Evolutionary conservation across 1,284 basidiomycete species (phyloP).

Genomic region (Thelephora terrestris): DNA sequence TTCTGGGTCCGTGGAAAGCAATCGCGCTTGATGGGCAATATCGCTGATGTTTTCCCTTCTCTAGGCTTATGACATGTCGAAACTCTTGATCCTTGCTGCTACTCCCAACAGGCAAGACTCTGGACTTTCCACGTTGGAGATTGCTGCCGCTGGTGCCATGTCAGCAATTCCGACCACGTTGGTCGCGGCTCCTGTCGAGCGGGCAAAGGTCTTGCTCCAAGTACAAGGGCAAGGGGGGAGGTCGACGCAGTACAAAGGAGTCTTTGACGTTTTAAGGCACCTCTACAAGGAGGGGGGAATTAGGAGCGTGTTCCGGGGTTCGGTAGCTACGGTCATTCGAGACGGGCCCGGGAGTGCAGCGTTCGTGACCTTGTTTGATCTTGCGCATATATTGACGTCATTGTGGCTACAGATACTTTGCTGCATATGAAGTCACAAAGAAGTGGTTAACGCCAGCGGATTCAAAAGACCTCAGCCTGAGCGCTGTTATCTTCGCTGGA

Average conservation of each 20-base stretch:
- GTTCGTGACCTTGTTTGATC: conserved; percentile 31
- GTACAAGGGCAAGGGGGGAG: conserved; percentile 83
- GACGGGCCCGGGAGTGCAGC: conserved; percentile 97
- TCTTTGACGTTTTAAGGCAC: conserved; percentile 84
- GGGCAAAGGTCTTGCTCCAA: conserved; percentile 95
- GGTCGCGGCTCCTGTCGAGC: conserved; percentile 91
- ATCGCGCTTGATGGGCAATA: neutral
- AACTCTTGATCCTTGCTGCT: conserved; percentile 70
- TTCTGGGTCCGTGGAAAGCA: conserved; percentile 71
- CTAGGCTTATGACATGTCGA: conserved; percentile 91
- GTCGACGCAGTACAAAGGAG: conserved; percentile 80
- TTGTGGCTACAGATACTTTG: conserved; percentile 71
- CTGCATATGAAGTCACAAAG: conserved; percentile 93
- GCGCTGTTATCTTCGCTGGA: conserved; percentile 86
- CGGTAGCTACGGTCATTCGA: conserved; percentile 83
- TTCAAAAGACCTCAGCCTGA: conserved; percentile 75
- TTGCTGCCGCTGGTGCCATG: conserved; percentile 90
- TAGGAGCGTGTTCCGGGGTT: conserved; percentile 88
- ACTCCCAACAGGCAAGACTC: conserved; percentile 63
- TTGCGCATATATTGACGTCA: neutral
- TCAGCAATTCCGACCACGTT: conserved; percentile 91
- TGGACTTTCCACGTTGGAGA: conserved; percentile 68
- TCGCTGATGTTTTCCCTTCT: conserved; percentile 3
- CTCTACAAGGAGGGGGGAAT: conserved; percentile 94
- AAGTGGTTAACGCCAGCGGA: conserved; percentile 73